Evolutionary conservation across 768 basidiomycete genomes (phyloP), one percentile per base, ranked within the genome.

Genomic region (Vararia minispora): DNA sequence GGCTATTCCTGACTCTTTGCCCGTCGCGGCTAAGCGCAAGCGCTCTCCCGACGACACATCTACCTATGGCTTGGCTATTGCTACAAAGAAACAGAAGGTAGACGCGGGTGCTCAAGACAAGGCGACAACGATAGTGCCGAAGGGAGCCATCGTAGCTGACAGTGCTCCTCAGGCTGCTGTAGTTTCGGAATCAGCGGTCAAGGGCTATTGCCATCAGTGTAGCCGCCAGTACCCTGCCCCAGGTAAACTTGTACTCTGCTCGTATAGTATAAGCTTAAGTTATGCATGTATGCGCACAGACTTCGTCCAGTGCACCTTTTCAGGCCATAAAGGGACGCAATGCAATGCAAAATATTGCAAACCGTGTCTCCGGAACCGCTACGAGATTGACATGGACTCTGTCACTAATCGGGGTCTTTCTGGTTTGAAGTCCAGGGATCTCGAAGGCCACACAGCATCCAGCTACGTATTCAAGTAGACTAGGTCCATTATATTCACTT

Each of bases 121-220:
- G 41, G 27, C 37, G 51, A 25, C 33, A 24, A 18, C 34, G 6
- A 37, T 17, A 20, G 24, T 25, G 16, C 18, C 9, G 20, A 24
- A 28, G 26, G 12, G 34, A 37, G 23, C 20, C 22, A 17, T 14
- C 25, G 12, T 6, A 20, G 20, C 33, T 5, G 18, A 16, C 12
- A 21, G 6, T n/a, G 5, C 33, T 35, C 5, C 33, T 35, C 13
- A 23, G 33, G 14, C 33, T 17, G 17, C 33, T 35, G 14, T 16
- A 35, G n/a, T n/a, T n/a, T n/a, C n/a, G n/a, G n/a, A n/a, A n/a
- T n/a, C n/a, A n/a, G n/a, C n/a, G n/a, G n/a, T n/a, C n/a, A n/a
- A n/a, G n/a, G n/a, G n/a, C n/a, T 72, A 76, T 46, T 86, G 84
- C 46, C 84, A 84, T 53, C 82, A 84, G 50, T 84, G 84, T 56